Evolutionary conservation across 805 yeast genomes (phyloP).

Genomic region (Metschnikowia continentalis): DNA sequence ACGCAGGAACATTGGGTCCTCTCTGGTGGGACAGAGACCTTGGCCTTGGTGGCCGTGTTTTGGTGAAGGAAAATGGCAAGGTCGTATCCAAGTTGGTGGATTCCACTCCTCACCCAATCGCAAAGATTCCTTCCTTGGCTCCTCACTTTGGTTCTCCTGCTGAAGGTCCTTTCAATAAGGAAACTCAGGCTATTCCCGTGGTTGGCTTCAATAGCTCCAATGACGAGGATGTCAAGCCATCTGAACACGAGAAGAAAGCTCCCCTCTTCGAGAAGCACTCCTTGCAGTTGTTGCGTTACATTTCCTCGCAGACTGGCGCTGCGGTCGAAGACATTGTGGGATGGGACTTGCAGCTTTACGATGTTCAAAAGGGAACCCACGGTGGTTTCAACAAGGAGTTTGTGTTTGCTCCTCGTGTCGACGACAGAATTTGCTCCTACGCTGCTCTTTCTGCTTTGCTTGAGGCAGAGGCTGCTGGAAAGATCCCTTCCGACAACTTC

Average conservation of each 20-base stretch:
- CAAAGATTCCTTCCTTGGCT: slow-evolving; percentile 79
- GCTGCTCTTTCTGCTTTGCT: slow-evolving; percentile 64
- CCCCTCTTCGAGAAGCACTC: slow-evolving; percentile 70
- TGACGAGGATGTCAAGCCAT: slow-evolving; percentile 38
- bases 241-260: slow-evolving; percentile 56
- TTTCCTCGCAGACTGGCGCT: slow-evolving; percentile 58
- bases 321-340: slow-evolving; percentile 60
- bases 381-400: slow-evolving; percentile 80
- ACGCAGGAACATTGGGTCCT: slow-evolving; percentile 63
- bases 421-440: slow-evolving; percentile 77
- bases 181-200: slow-evolving; percentile 75
- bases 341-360: slow-evolving; percentile 75
- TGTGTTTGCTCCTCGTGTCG: slow-evolving; percentile 77
- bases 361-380: slow-evolving; percentile 71
- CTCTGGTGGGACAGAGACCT: slow-evolving; percentile 85
- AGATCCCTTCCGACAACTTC: slow-evolving; percentile 35
- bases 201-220: slow-evolving; percentile 50
- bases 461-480: slow-evolving; percentile 27
- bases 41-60: slow-evolving; percentile 76
- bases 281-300: slow-evolving; percentile 59
- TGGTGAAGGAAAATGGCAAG: slow-evolving; percentile 40
- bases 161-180: slow-evolving; percentile 67
- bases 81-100: slow-evolving; percentile 46
- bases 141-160: slow-evolving; percentile 79
- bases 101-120: slow-evolving; percentile 66